A percentile compares a stretch with the other conserved stretches of the same genome.
Evolutionary conservation across 805 yeast species (phyloP).

Genomic region (Candida bentonensis): DNA sequence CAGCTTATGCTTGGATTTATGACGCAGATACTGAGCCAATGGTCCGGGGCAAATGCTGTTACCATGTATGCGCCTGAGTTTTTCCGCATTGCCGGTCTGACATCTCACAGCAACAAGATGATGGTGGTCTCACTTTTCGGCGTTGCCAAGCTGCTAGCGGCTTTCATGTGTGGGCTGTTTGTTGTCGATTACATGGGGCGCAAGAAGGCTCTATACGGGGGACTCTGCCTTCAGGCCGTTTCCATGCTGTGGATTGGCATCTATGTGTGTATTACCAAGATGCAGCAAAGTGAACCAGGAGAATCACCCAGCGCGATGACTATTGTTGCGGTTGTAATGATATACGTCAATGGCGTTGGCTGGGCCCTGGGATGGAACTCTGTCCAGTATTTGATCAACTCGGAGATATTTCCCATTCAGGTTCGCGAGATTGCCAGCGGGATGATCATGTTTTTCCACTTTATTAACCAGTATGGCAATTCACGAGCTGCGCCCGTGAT

Average conservation of each 20-base stretch:
- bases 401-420: conserved; percentile 41
- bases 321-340: conserved; percentile 35
- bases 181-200: conserved; percentile 41
- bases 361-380: conserved; percentile 51
- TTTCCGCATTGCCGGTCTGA: conserved; percentile 33
- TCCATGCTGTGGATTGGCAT: conserved; percentile 33
- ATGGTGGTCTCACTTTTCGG: conserved; percentile 41
- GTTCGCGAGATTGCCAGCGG: conserved; percentile 37
- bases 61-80: conserved; percentile 44
- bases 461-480: conserved; percentile 43
- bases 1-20: conserved; percentile 30
- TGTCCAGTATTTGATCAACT: conserved; percentile 38
- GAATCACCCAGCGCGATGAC: conserved; percentile 26
- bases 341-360: conserved; percentile 37
- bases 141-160: conserved; percentile 36
- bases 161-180: conserved; percentile 38
- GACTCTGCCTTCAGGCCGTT: conserved; percentile 31
- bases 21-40: conserved; percentile 38
- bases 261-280: conserved; percentile 30
- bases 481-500: conserved; percentile 40
- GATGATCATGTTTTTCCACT: conserved; percentile 40
- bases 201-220: conserved; percentile 34
- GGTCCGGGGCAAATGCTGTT: conserved; percentile 46
- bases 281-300: conserved; percentile 16
- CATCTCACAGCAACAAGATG: conserved; percentile 24